Conservation (phyloP, 2,329 filamentous ascomycete genomes). For the Aspergillus sergii region DNA sequence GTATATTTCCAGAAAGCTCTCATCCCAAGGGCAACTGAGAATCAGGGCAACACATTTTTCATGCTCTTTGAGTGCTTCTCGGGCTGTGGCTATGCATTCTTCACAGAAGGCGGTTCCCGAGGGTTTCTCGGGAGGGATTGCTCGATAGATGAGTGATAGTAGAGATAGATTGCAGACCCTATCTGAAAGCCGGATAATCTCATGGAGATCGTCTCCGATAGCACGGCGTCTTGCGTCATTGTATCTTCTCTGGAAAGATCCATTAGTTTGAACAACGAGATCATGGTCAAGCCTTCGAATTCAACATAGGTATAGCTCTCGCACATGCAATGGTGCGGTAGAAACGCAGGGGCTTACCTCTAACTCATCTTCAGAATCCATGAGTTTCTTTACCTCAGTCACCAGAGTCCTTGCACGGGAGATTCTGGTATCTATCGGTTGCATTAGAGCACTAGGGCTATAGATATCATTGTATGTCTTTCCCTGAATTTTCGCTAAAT, state of each 20-base stretch:
- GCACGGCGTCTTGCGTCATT: not conserved
- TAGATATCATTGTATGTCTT: slow-evolving; percentile 19
- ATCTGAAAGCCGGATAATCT: not conserved
- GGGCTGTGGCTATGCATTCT: slow-evolving; percentile 14
- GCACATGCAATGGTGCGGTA: not conserved
- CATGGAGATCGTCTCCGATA: not conserved
- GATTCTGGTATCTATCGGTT: slow-evolving; percentile 11
- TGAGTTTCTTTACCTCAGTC: slow-evolving; percentile 9
- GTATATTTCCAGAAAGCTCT: slow-evolving; percentile 13
- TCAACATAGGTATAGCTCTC: not conserved
- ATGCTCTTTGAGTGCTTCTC: slow-evolving; percentile 11
- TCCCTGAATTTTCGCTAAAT: slow-evolving; percentile 16
- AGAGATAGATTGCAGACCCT: slow-evolving; percentile 4
- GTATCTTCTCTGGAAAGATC: not conserved
- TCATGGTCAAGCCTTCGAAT: not conserved
- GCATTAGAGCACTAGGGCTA: slow-evolving; percentile 16
- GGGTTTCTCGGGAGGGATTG: slow-evolving; percentile 10
- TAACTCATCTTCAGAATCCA: not conserved
- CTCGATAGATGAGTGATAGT: slow-evolving; percentile 16
- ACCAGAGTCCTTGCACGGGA: slow-evolving; percentile 13
- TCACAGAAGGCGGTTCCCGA: slow-evolving; percentile 7
- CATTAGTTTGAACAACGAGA: not conserved
- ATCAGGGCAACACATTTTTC: slow-evolving; percentile 16
- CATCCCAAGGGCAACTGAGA: not conserved
- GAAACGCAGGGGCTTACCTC: not conserved